Evolutionary conservation across 2,329 filamentous ascomycete species (phyloP).

Genomic region (Diplodia scrobiculata): DNA sequence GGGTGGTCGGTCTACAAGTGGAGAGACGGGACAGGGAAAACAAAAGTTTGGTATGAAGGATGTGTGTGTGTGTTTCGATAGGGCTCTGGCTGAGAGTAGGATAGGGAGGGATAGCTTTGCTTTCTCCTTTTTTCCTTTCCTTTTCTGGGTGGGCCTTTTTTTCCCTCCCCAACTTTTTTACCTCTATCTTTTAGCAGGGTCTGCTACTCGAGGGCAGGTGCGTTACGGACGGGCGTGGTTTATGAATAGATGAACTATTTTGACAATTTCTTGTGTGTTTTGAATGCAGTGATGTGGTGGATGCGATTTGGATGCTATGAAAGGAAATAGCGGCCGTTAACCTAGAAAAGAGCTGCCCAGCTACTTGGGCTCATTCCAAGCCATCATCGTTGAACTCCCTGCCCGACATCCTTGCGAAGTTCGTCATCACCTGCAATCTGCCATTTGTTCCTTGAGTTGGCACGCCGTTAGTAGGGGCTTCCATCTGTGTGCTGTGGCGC

Average conservation of each 20-base stretch:
- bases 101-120: constrained; percentile 1
- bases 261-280: background rate
- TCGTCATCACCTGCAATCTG: too few species aligned
- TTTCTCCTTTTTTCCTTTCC: background rate
- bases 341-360: too few species aligned
- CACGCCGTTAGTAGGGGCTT: too few species aligned
- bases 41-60: background rate
- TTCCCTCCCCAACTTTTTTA: background rate
- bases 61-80: background rate
- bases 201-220: background rate
- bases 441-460: too few species aligned
- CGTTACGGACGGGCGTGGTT: background rate
- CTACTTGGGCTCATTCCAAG: too few species aligned
- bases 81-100: background rate
- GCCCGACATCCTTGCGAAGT: too few species aligned
- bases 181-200: constrained; percentile 4
- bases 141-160: background rate
- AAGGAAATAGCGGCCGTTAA: too few species aligned
- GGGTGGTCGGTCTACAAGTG: background rate
- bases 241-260: constrained; percentile 23
- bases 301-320: too few species aligned
- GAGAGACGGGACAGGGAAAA: background rate
- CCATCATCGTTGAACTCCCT: too few species aligned
- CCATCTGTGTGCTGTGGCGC: too few species aligned
- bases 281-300: too few species aligned